Base-by-base conservation (phyloP, 2,329 filamentous ascomycete genomes). In the Calonectria montana region DNA sequence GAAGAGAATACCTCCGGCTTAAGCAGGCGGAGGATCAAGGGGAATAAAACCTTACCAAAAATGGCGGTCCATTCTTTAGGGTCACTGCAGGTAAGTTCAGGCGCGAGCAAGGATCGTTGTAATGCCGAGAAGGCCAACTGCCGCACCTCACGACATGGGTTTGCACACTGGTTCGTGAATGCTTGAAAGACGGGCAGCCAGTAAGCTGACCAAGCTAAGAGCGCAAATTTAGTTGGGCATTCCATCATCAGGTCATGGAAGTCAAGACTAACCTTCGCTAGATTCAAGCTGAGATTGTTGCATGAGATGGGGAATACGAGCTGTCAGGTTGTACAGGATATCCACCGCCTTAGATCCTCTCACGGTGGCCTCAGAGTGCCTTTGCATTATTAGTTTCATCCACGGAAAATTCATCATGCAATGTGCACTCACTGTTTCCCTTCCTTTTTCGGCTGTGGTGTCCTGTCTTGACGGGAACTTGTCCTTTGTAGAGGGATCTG, bases 141-240 rank as follows among this genome's bases (percentile, higher is more conserved):
- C 3, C 97, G 92, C 71, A 99, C 94, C 78, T 98, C 96, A 67
- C 96, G 93, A 80, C 95, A 98, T 0, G 96, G 95, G 81, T 98
- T 99, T 66, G 94, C 94, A 83, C 96, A 98, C 84, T 99, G 97
- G 5, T 91, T 91, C 3, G 94, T 97, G 21, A 99, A 86, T 7
- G 95, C 94, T 77, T 95, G 91, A 83, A 99, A 97, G 29, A 99
- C 95, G 2, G 96, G 97, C 16, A 96, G 92, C 97, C 97, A 99
- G 82, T 99, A 99, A 10, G 97, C 95, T 63, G 95, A 95, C 97
- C 97, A 99, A 16, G 97, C 97, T 94, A 74, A n/a, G 57, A 6
- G 10, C 4, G 16, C 7, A 25, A 39, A 35, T 65, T 81, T 43
- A 79, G 61, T 39, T 48, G 61, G 23, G n/a, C 15, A n/a, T 7